A percentile compares a stretch with the other conserved stretches of the same genome.
These are phyloP conservation scores for Durusdinium trenchii DNA, from an alignment of 73 alveolate species.

Conservation along the genomic window DNA sequence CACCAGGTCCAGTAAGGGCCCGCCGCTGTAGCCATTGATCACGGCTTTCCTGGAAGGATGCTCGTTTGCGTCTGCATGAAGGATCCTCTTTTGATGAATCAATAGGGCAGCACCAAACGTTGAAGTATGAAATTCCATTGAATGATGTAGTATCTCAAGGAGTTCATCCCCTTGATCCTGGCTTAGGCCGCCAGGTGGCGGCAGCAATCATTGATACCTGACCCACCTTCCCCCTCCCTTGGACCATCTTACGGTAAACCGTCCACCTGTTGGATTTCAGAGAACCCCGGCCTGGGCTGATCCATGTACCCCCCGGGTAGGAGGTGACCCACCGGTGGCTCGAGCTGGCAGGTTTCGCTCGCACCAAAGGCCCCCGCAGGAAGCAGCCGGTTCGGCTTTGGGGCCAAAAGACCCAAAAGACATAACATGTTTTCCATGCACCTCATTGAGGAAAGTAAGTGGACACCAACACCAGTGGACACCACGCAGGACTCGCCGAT, in stretches of 20 bases:
- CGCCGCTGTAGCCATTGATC: conserved; percentile 71
- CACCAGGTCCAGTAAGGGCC: conserved; percentile 56
- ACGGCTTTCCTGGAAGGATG: conserved; percentile 73
- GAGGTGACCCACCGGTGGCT: too few relatives aligned
- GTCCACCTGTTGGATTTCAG: too few relatives aligned
- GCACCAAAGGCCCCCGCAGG: too few relatives aligned
- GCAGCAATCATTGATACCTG: too few relatives aligned
- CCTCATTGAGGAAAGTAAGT: not conserved
- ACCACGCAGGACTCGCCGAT: not conserved
- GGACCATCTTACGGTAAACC: too few relatives aligned
- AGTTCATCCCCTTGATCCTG: too few relatives aligned
- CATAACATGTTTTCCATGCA: not conserved
- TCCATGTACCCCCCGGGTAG: too few relatives aligned
- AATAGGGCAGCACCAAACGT: not conserved
- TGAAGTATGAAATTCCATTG: not conserved
- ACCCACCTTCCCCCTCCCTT: too few relatives aligned
- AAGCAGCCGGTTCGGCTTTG: not conserved
- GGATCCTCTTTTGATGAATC: not conserved
- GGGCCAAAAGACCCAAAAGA: not conserved
- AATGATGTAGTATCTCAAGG: too few relatives aligned
- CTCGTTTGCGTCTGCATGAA: not conserved
- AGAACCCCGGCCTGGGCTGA: too few relatives aligned
- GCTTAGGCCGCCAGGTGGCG: too few relatives aligned
- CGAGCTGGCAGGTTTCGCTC: too few relatives aligned
- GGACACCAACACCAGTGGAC: not conserved